Percentiles rank a stretch among this genome's conserved stretches.
These are phyloP conservation scores for Kuraishia borneana DNA, from an alignment of 805 yeast genomes.

Conservation along the genomic window DNA sequence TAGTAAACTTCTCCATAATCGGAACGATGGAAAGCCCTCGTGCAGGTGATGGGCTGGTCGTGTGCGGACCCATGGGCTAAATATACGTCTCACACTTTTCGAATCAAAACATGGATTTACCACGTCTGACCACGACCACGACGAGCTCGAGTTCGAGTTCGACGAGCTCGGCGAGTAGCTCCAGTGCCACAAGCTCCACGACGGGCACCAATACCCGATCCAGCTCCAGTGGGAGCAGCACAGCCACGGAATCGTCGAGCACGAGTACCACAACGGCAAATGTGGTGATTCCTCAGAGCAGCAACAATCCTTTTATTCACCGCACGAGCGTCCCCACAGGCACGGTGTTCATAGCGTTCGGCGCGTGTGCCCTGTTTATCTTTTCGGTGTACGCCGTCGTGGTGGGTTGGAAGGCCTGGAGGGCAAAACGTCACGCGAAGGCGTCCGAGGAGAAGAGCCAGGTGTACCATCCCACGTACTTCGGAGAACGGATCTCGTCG, in stretches of 20 bases:
- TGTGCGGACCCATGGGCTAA: no score
- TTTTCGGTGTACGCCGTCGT: not conserved
- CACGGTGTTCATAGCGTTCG: constrained; percentile 76
- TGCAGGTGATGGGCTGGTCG: no score
- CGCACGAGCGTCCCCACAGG: constrained; percentile 49
- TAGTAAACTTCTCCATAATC: constrained; percentile 70
- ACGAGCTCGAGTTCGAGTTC: constrained; percentile 5
- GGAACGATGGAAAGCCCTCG: no score
- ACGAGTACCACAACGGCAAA: constrained; percentile 30
- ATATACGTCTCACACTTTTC: no score
- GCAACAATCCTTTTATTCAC: constrained; percentile 54
- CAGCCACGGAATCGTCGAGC: not conserved
- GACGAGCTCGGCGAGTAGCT: constrained; percentile 7
- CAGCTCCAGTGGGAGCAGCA: not conserved
- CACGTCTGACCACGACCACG: constrained; percentile 2
- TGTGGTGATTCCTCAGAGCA: constrained; percentile 45
- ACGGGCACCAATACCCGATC: constrained; percentile 7
- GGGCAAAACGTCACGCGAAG: constrained; percentile 42
- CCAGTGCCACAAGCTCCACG: constrained; percentile 1
- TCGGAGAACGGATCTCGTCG: constrained; percentile 1
- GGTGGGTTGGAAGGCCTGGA: constrained; percentile 4
- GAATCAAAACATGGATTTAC: not conserved
- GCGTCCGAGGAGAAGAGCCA: constrained; percentile 6
- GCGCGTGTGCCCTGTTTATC: constrained; percentile 27
- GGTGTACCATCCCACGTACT: not conserved